A percentile compares a stretch with the other conserved stretches of the same genome.
Conservation (phyloP, 768 basidiomycete species). For the Tephrocybe sp. region DNA sequence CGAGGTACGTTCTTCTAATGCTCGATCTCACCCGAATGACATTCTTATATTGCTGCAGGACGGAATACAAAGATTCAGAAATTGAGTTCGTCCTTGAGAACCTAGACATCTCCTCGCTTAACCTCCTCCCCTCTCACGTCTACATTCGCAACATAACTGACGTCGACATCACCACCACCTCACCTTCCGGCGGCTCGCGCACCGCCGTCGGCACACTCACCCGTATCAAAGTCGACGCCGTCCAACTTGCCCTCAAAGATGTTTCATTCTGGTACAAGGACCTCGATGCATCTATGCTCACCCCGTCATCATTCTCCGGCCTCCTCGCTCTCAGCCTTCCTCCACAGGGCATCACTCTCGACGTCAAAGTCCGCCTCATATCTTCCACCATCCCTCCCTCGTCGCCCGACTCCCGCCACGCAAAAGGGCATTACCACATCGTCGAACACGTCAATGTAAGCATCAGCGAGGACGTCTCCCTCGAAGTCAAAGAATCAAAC, state of each 20-base stretch:
- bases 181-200: conserved; percentile 33
- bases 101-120: conserved; percentile 64
- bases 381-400: conserved; percentile 38
- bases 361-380: conserved; percentile 63
- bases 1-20: conserved; percentile 40
- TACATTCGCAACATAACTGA: conserved; percentile 71
- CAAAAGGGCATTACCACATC: conserved; percentile 48
- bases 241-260: conserved; percentile 60
- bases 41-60: conserved; percentile 34
- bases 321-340: conserved; percentile 62
- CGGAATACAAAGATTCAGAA: conserved; percentile 66
- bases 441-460: conserved; percentile 53
- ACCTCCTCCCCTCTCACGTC: conserved; percentile 64
- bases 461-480: conserved; percentile 54
- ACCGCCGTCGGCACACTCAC: conserved; percentile 63
- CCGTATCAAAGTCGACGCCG: conserved; percentile 60
- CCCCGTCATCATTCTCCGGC: conserved; percentile 58
- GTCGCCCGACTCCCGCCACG: conserved; percentile 39
- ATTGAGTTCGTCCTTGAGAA: conserved; percentile 76
- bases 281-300: conserved; percentile 45
- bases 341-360: conserved; percentile 64
- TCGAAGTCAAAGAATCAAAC: conserved; percentile 59
- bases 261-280: conserved; percentile 77
- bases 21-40: not conserved
- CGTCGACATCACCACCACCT: conserved; percentile 41